These are phyloP conservation scores for Trypanosoma congolense DNA, from an alignment of 208 protist species.

Conservation along the genomic window DNA sequence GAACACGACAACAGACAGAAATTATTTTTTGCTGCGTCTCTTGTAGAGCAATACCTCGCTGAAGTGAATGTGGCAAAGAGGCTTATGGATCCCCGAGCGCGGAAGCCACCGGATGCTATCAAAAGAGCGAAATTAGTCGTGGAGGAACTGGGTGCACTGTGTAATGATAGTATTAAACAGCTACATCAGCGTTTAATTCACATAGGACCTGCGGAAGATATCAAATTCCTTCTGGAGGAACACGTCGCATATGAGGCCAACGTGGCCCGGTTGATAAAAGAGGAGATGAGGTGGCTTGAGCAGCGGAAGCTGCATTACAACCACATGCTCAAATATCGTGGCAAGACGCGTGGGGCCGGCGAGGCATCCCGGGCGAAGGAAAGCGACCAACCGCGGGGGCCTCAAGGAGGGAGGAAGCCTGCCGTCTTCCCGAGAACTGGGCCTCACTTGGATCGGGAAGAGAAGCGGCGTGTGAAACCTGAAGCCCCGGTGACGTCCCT, in stretches of 20 bases:
- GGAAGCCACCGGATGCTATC: slow-evolving; percentile 11
- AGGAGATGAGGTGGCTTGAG: slow-evolving; percentile 54
- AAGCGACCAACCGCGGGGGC: background rate
- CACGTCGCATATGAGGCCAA: slow-evolving; percentile 56
- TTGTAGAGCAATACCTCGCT: slow-evolving; percentile 28
- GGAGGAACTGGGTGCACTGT: slow-evolving; percentile 25
- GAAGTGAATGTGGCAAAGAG: slow-evolving; percentile 17
- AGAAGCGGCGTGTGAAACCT: background rate
- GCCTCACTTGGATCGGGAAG: background rate
- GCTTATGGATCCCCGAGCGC: slow-evolving; percentile 11
- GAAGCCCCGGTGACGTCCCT: background rate
- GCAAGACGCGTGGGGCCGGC: background rate
- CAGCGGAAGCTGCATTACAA: background rate
- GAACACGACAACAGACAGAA: slow-evolving; percentile 41
- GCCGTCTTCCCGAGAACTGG: background rate
- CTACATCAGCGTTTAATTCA: slow-evolving; percentile 43
- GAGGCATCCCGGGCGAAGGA: background rate
- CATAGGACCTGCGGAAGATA: slow-evolving; percentile 44
- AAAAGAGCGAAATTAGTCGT: slow-evolving; percentile 22
- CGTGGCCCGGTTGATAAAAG: slow-evolving; percentile 33
- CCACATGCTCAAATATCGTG: background rate
- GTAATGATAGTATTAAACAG: slow-evolving; percentile 30
- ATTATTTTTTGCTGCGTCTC: slow-evolving; percentile 35
- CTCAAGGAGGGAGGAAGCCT: background rate
- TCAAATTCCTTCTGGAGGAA: slow-evolving; percentile 72